Evolutionary conservation across 352 stramenopile genomes (phyloP), one percentile per base, ranked within the genome.

Genomic region (Phytophthora sp.): DNA sequence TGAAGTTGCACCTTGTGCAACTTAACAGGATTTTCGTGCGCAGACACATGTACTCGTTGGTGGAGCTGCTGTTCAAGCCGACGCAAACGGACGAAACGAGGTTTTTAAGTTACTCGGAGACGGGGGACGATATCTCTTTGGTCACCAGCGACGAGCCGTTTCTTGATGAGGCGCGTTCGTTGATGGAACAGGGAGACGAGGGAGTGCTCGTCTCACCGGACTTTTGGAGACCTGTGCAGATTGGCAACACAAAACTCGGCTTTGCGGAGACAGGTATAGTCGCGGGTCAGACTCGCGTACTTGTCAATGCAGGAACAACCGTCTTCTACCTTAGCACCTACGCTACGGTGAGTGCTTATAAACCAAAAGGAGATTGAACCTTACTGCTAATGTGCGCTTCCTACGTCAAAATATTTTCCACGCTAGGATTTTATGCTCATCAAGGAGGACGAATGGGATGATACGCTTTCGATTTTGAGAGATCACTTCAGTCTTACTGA

Each of bases 241-340:
- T 89, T 30, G 77, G 80, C 4, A 78, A 84, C 42, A 79, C 78
- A 23, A 81, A 82, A 52, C 53, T 89, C 5, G 80, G 80, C 5
- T 89, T 89, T 34, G 53, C 56, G 7, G 80, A 89, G 51, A 86
- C 77, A 2, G 80, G 77, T 20, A 87, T 89, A 54, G 80, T 89
- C 12, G 80, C 80, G 2, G 76, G 76, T n/a, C 80, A 89, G 54
- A 87, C 80, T n/a, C 62, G 74, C 20, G 78, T 87, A 24, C 55
- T 89, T 24, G 60, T 85, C 18, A 79, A 77, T 24, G 73, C 80
- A 3, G 80, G 77, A 3, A 88, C 77, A 5, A 87, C 79, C 44
- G 76, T 89, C 9, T 88, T 89, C 63, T 89, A 88, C 52, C 63
- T 89, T 24, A 89, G 80, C 44, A 89, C 80, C 9, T 89, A 86